Evolutionary conservation across 345 rosid species (phyloP), one percentile per base, ranked within the genome.

Genomic region (Bretschneidera sinensis): DNA sequence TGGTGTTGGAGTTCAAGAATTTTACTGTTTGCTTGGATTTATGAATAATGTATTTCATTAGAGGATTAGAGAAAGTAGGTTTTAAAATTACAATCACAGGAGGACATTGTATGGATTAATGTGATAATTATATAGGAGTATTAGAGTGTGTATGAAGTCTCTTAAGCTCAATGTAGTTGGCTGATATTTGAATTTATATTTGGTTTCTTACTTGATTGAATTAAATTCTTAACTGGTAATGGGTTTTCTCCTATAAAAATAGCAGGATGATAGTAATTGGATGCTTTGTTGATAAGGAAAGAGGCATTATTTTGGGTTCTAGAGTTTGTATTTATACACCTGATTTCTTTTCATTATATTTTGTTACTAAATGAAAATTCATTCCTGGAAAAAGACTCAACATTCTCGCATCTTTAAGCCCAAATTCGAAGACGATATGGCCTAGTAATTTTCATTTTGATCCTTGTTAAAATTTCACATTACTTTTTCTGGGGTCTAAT

Each of bases 1-100:
- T 65, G 62, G 85, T 73, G 7, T 48, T 45, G 25, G 49, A 45
- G 16, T 11, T 13, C 18, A 13, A 45, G 17, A 2, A 16, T 54
- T 54, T 39, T 55, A 17, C 19, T 28, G 16, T 61, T 57, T 51
- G 57, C 54, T 43, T 39, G 59, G 0, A 35, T n/a, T n/a, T 34
- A 13, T 14, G 35, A 7, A 45, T 21, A n/a, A 18, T 28, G 10
- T 17, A 64, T 5, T 39, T 57, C 45, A 39, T 39, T 39, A 39
- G n/a, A 22, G 17, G 23, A 6, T 57, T 17, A n/a, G 21, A 48
- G 21, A 18, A 48, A 17, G 2, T 48, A 48, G 20, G 20, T 48
- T 48, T 48, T 17, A 14, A 48, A 1, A 45, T 45, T 3, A 45
- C 3, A 4, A 2, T 14, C 5, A 45, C 8, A 2, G 49, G 16